Evolutionary conservation across 257 asterid species (phyloP).

Genomic region (Przewalskia tangutica): DNA sequence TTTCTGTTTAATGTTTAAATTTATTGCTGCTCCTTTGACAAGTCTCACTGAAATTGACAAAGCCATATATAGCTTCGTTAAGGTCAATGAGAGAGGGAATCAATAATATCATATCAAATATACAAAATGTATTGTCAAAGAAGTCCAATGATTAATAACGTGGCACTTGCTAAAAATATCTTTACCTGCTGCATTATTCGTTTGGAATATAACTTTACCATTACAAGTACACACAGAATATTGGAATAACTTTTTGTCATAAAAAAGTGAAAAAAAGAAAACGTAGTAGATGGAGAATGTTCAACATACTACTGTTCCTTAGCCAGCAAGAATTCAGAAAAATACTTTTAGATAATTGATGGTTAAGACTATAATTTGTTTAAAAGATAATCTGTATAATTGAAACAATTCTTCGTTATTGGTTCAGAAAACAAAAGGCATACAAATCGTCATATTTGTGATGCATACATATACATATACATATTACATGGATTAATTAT

Average conservation of each 20-base stretch:
- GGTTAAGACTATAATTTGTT: no score
- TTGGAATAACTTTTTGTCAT: not conserved
- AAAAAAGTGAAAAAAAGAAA: not conserved
- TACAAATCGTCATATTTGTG: not conserved
- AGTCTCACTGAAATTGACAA: not conserved
- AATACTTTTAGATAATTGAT: no score
- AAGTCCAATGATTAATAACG: not conserved
- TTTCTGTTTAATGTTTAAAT: no score
- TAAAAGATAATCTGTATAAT: not conserved
- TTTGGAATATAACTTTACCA: not conserved
- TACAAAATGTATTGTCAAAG: not conserved
- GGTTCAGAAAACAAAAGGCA: not conserved
- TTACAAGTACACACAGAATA: not conserved
- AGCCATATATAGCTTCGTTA: not conserved
- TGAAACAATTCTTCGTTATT: not conserved
- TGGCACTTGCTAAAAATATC: not conserved
- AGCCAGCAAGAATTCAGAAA: slow-evolving; percentile 10
- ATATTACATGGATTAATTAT: not conserved
- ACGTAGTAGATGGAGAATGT: not conserved
- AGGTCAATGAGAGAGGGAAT: not conserved
- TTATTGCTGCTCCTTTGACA: not conserved
- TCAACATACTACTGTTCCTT: slow-evolving; percentile 4
- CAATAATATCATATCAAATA: not conserved
- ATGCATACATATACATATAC: no score
- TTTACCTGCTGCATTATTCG: not conserved